phyloP scores from a whole-genome alignment of 768 basidiomycete species.

The Boletus huronensis region DNA sequence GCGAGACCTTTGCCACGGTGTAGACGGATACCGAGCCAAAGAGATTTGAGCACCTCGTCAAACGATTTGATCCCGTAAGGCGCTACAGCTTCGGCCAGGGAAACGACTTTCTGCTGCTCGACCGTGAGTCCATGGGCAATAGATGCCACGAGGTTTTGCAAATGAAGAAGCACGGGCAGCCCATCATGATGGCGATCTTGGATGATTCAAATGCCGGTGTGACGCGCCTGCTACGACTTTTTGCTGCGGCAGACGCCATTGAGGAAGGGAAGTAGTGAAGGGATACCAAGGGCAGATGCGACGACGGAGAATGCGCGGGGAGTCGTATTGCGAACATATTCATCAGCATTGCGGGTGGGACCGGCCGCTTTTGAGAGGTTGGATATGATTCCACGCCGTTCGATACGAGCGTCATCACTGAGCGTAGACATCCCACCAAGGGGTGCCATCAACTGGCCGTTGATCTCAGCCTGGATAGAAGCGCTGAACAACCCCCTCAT shows the following conservation, averaged over 20 bases:
- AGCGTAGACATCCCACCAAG: too few species aligned
- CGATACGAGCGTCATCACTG: conserved; percentile 92
- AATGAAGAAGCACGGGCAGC: conserved; percentile 94
- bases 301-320: conserved; percentile 99
- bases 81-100: conserved; percentile 93
- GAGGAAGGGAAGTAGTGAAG: conserved; percentile 94
- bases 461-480: too few species aligned
- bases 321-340: conserved; percentile 98
- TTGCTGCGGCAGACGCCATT: conserved; percentile 98
- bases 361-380: conserved; percentile 98
- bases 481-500: too few species aligned
- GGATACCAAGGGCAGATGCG: conserved; percentile 96
- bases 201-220: conserved; percentile 98
- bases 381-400: conserved; percentile 98
- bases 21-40: conserved; percentile 75
- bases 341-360: conserved; percentile 97
- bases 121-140: conserved; percentile 81
- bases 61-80: conserved; percentile 99
- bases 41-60: conserved; percentile 85
- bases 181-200: conserved; percentile 99
- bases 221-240: conserved; percentile 99
- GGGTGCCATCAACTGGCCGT: too few species aligned
- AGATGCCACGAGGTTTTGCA: conserved; percentile 94
- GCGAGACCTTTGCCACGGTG: conserved; percentile 78
- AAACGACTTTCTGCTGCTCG: conserved; percentile 85